Evolutionary conservation across 2,329 filamentous ascomycete genomes (phyloP).

Genomic region (Colletotrichum filicis): DNA sequence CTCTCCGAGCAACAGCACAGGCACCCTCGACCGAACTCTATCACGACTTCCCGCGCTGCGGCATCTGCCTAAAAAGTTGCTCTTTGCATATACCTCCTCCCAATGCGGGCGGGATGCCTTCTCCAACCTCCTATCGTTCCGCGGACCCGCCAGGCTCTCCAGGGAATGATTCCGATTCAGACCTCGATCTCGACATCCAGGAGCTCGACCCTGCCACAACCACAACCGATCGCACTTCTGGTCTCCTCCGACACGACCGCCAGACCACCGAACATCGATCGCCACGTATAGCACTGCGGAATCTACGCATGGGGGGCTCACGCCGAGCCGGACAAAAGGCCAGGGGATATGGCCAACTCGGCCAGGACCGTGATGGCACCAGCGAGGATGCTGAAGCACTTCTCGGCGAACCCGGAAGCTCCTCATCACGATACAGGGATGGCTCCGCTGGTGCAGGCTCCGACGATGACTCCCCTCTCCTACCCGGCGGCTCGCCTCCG

Average conservation of each 20-base stretch:
- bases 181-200: slow-evolving; percentile 81
- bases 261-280: slow-evolving; percentile 56
- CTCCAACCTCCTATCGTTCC: slow-evolving; percentile 61
- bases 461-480: slow-evolving; percentile 78
- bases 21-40: slow-evolving; percentile 29
- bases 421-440: slow-evolving; percentile 67
- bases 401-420: slow-evolving; percentile 70
- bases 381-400: slow-evolving; percentile 76
- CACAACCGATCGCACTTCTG: slow-evolving; percentile 39
- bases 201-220: slow-evolving; percentile 75
- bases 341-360: slow-evolving; percentile 70
- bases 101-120: slow-evolving; percentile 63
- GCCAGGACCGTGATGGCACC: slow-evolving; percentile 63
- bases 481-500: slow-evolving; percentile 57
- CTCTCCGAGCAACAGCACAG: slow-evolving; percentile 30
- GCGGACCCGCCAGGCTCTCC: slow-evolving; percentile 73
- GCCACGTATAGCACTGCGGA: slow-evolving; percentile 76
- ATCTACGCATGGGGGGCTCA: slow-evolving; percentile 73
- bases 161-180: slow-evolving; percentile 78
- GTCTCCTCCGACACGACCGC: slow-evolving; percentile 62
- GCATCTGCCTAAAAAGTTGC: slow-evolving; percentile 18
- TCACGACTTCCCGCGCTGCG: slow-evolving; percentile 24
- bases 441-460: slow-evolving; percentile 55
- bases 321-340: slow-evolving; percentile 66
- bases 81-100: slow-evolving; percentile 26